Evolutionary conservation across 2,329 filamentous ascomycete genomes (phyloP).

Genomic region (Paracoccidioides lutzii): DNA sequence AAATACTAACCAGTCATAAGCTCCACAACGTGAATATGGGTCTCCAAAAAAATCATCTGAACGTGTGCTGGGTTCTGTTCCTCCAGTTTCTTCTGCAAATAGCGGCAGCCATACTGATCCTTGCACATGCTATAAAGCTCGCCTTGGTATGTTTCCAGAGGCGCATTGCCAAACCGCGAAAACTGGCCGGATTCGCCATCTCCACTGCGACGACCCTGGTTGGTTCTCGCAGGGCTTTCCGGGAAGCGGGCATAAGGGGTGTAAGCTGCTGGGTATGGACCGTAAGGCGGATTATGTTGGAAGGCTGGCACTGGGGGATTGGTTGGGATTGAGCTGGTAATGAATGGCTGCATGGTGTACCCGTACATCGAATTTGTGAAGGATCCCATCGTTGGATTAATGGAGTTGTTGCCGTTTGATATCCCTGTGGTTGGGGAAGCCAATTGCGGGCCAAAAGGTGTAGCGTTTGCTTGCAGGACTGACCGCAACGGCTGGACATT

Average conservation of each 20-base stretch:
- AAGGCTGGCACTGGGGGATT: constrained; percentile 32
- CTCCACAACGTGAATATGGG: constrained; percentile 84
- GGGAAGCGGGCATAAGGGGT: constrained; percentile 39
- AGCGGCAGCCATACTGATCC: constrained; percentile 95
- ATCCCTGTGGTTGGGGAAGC: constrained; percentile 20
- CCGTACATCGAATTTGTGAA: constrained; percentile 35
- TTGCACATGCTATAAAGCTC: constrained; percentile 88
- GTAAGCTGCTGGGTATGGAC: constrained; percentile 38
- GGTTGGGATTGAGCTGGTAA: constrained; percentile 35
- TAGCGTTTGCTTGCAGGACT: constrained; percentile 64
- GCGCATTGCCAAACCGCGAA: constrained; percentile 71
- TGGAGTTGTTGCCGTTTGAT: background rate
- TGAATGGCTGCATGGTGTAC: constrained; percentile 42
- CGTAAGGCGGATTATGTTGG: constrained; percentile 43
- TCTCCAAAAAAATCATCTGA: constrained; percentile 89
- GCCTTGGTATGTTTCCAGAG: constrained; percentile 66
- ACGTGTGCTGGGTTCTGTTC: constrained; percentile 72
- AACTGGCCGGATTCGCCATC: constrained; percentile 41
- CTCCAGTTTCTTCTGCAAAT: constrained; percentile 93
- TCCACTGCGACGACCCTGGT: constrained; percentile 52
- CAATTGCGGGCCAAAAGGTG: constrained; percentile 60
- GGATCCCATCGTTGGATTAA: constrained; percentile 22
- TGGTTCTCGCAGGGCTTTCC: constrained; percentile 64
- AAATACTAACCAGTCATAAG: constrained; percentile 64
- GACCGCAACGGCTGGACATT: constrained; percentile 53